Percentiles rank a stretch among this genome's conserved stretches.
Evolutionary conservation across 192 early-diverging fungal species (phyloP).

Genomic region (Kappamyces sp.): DNA sequence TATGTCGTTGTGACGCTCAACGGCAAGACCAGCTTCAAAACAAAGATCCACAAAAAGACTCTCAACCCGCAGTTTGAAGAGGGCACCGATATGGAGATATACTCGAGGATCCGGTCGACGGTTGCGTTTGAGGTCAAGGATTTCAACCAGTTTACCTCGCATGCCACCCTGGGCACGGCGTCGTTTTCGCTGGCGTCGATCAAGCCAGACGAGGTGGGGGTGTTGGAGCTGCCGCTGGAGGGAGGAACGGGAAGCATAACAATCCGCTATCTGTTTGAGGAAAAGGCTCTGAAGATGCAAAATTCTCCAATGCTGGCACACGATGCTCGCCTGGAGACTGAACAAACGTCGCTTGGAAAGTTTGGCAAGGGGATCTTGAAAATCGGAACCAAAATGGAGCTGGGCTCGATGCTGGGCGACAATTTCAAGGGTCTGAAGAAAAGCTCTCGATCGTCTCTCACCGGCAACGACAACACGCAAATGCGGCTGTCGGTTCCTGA

Average conservation of each 20-base stretch:
- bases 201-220: constrained; percentile 17
- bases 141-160: constrained; percentile 73
- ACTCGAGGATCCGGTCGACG: constrained; percentile 33
- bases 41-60: constrained; percentile 68
- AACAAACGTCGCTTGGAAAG: constrained; percentile 25
- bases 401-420: constrained; percentile 19
- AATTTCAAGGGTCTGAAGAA: neutral
- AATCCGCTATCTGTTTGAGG: constrained; percentile 36
- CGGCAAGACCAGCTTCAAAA: constrained; percentile 52
- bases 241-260: constrained; percentile 19
- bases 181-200: constrained; percentile 31
- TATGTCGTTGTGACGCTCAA: constrained; percentile 39
- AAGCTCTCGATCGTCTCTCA: neutral
- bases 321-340: constrained; percentile 12
- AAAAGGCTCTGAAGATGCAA: constrained; percentile 14
- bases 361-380: constrained; percentile 19
- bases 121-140: constrained; percentile 65
- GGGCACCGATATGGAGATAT: constrained; percentile 23
- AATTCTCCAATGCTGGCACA: constrained; percentile 10
- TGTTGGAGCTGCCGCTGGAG: constrained; percentile 17
- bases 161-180: constrained; percentile 54
- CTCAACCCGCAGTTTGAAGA: constrained; percentile 64
- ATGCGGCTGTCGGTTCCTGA: constrained; percentile 18
- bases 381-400: too few relatives aligned
- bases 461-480: constrained; percentile 10